Conservation (phyloP, 768 basidiomycete species). For the Mycena indigotica region DNA sequence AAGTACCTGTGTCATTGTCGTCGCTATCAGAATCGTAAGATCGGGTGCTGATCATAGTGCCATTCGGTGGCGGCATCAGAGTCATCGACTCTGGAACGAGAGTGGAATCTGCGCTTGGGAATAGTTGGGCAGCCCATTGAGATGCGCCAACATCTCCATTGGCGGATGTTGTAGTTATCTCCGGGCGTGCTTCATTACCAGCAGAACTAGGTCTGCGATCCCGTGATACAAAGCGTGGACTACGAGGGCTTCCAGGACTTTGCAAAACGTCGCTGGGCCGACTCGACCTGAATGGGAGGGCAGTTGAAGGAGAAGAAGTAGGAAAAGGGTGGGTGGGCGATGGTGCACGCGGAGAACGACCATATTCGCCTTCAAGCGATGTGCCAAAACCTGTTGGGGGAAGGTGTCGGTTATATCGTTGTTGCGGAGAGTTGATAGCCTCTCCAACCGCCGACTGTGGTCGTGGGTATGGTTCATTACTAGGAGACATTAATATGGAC, state of each 20-base stretch:
- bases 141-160: not conserved
- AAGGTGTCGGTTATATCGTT: conserved; percentile 32
- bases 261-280: conserved; percentile 55
- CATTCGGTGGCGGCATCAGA: conserved; percentile 17
- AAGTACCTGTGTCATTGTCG: conserved; percentile 45
- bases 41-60: conserved; percentile 36
- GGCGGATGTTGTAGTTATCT: conserved; percentile 10
- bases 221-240: conserved; percentile 42
- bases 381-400: conserved; percentile 43
- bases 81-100: conserved; percentile 11
- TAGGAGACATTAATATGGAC: conserved; percentile 42
- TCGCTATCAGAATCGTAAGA: conserved; percentile 49
- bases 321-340: conserved; percentile 30
- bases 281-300: conserved; percentile 18
- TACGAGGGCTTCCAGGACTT: conserved; percentile 60
- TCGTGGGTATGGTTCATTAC: conserved; percentile 60
- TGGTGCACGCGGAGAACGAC: conserved; percentile 43
- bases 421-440: conserved; percentile 41
- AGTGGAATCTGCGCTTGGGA: conserved; percentile 6
- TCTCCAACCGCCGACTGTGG: conserved; percentile 67
- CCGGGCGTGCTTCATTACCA: conserved; percentile 29
- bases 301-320: conserved; percentile 1
- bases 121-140: conserved; percentile 10
- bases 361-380: conserved; percentile 38
- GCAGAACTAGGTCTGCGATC: conserved; percentile 32